Evolutionary conservation across 2,329 filamentous ascomycete species (phyloP).

Genomic region (Botrytis squamosa): DNA sequence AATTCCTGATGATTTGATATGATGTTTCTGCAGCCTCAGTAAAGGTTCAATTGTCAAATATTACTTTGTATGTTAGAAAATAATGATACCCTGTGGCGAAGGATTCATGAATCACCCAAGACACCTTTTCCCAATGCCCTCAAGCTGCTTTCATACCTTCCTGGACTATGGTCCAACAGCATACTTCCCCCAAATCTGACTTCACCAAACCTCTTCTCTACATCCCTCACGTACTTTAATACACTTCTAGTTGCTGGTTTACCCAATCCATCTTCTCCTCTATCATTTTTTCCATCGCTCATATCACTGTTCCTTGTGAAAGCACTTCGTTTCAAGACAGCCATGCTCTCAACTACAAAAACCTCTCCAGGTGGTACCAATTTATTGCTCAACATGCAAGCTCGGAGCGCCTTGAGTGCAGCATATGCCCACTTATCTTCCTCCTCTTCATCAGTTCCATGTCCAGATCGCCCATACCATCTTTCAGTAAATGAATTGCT

Average conservation of each 20-base stretch:
- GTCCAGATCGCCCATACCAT: slow-evolving; percentile 54
- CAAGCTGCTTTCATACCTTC: slow-evolving; percentile 68
- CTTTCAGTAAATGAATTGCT: slow-evolving; percentile 60
- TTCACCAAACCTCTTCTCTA: slow-evolving; percentile 68
- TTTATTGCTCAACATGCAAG: slow-evolving; percentile 67
- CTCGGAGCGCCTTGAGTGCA: slow-evolving; percentile 63
- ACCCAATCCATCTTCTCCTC: slow-evolving; percentile 45
- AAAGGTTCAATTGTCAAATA: neutral
- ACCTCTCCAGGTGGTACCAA: slow-evolving; percentile 75
- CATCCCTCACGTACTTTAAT: slow-evolving; percentile 68
- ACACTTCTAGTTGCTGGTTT: slow-evolving; percentile 67
- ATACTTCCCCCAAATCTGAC: slow-evolving; percentile 70
- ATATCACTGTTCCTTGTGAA: slow-evolving; percentile 45
- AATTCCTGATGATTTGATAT: neutral
- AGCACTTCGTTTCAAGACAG: slow-evolving; percentile 65
- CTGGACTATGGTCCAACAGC: slow-evolving; percentile 74
- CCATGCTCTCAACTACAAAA: slow-evolving; percentile 67
- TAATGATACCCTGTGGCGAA: neutral
- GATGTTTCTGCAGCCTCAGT: neutral
- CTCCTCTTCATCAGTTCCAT: slow-evolving; percentile 45
- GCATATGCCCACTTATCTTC: slow-evolving; percentile 68
- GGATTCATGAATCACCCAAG: slow-evolving; percentile 24
- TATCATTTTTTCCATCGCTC: neutral
- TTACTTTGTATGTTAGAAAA: no score
- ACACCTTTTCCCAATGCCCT: slow-evolving; percentile 54